Conservation (phyloP, 345 rosid species). For the Eucalyptus erythrocorys region DNA sequence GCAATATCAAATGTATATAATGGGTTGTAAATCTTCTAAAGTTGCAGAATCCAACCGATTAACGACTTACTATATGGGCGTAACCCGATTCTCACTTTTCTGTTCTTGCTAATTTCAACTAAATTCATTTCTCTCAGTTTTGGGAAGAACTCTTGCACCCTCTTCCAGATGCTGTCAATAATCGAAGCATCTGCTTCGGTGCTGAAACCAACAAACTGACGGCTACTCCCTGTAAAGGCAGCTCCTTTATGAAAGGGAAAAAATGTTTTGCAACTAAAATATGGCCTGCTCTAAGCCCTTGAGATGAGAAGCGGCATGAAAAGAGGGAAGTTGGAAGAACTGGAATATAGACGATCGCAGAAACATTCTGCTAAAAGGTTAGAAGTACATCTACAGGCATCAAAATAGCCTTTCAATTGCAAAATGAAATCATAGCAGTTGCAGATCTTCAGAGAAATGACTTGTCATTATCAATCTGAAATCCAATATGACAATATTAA, state of each 20-base stretch:
- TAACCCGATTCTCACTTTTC: conserved; percentile 86
- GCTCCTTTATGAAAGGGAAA: background rate
- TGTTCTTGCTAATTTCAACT: conserved; percentile 20
- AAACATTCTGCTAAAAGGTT: background rate
- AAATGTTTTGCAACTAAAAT: background rate
- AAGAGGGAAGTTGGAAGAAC: background rate
- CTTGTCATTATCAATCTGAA: background rate
- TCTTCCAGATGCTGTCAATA: conserved; percentile 53
- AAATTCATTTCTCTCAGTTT: conserved; percentile 37
- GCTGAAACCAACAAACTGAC: conserved; percentile 73
- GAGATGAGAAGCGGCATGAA: background rate
- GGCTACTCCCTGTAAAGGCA: conserved; percentile 67
- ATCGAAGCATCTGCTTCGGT: conserved; percentile 55
- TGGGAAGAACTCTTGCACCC: conserved; percentile 77
- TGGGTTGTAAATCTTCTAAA: background rate
- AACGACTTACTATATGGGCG: conserved; percentile 85
- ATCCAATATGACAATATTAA: background rate
- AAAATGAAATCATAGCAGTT: background rate
- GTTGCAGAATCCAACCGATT: background rate
- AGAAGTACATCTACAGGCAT: background rate
- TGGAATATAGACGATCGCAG: background rate
- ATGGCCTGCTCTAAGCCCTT: background rate
- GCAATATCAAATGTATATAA: background rate
- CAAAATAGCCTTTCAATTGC: background rate
- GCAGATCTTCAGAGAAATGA: background rate